Base-by-base conservation (phyloP, 2,329 filamentous ascomycete genomes). In the Tolypocladium inflatum region DNA sequence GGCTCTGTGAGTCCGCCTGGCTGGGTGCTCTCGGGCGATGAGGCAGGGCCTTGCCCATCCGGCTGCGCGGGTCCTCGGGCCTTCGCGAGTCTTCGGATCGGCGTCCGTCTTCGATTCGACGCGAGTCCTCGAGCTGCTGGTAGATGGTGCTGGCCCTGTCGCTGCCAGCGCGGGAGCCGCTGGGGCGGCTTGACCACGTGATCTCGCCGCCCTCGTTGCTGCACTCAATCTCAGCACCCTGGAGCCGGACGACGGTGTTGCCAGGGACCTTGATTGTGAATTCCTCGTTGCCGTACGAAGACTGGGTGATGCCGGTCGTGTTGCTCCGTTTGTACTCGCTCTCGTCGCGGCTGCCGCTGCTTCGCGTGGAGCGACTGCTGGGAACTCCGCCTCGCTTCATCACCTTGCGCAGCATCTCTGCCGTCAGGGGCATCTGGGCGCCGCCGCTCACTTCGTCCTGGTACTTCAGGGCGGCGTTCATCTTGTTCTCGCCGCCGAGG, bases 301-400 rank as follows among this genome's bases (percentile, higher is more conserved):
- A 82, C 39, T 80, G 74, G 4, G 83, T 87, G 11, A 84, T 82
- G 45, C 81, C 78, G 15, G 84, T 86, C 0, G 83, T 84, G 35
- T 81, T 81, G 57, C 83, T 86, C 61, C 81, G 80, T 62, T 78
- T 79, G 68, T 80, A 85, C 58, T 86, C 84, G 69, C 83, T 86
- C 58, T 86, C 83, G 63, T 86, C 84, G 50, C 77, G 82, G 66
- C 84, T 86, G 26, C 70, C 78, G 61, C 78, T 84, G 74, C 80
- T 85, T 62, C 78, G 78, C 56, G 78, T 85, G 43, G 80, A 84
- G 30, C 78, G 78, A 66, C 79, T 83, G 73, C 78, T 83, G 26
- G 73, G 71, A 8, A 73, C 76, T 59, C 74, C 77, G 61, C 73
- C 76, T 57, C 66, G 69, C 65, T 75, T 78, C 61, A 70, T 76